Evolutionary conservation across 768 basidiomycete species (phyloP).

Genomic region (Rhizopogon vesiculosus): DNA sequence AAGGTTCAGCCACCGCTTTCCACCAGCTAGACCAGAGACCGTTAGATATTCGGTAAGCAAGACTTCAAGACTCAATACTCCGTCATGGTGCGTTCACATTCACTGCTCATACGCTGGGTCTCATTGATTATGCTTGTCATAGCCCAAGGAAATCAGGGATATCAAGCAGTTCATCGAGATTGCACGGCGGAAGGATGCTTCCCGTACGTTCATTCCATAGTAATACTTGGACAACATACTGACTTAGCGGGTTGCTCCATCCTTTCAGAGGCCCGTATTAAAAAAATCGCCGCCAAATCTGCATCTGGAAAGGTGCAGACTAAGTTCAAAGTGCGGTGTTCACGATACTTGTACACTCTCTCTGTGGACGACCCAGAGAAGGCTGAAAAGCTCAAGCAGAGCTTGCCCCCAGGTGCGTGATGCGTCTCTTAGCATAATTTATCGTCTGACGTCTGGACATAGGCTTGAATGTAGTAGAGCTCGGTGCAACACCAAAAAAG

Average conservation of each 20-base stretch:
- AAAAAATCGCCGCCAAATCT: constrained; percentile 76
- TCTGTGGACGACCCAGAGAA: constrained; percentile 94
- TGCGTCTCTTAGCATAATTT: constrained; percentile 5
- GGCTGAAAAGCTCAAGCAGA: constrained; percentile 96
- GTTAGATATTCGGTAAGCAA: constrained; percentile 1
- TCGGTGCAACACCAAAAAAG: constrained; percentile 67
- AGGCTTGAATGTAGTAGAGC: constrained; percentile 73
- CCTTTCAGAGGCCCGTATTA: constrained; percentile 88
- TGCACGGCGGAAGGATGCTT: constrained; percentile 95
- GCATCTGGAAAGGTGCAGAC: constrained; percentile 74
- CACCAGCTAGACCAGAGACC: neutral
- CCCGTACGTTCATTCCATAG: constrained; percentile 55
- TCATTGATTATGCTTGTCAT: constrained; percentile 7
- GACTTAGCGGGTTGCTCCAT: neutral
- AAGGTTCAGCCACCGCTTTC: constrained; percentile 27
- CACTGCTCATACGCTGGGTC: neutral
- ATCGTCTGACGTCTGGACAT: neutral
- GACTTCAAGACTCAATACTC: constrained; percentile 10
- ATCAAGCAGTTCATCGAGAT: constrained; percentile 99
- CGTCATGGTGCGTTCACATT: constrained; percentile 21
- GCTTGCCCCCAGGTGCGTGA: constrained; percentile 84
- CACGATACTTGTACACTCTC: constrained; percentile 96
- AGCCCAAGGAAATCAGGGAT: constrained; percentile 98
- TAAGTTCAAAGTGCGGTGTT: constrained; percentile 99
- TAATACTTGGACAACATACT: neutral